Conservation (phyloP, 495 filamentous ascomycete species). For the Articulospora tetracladia region DNA sequence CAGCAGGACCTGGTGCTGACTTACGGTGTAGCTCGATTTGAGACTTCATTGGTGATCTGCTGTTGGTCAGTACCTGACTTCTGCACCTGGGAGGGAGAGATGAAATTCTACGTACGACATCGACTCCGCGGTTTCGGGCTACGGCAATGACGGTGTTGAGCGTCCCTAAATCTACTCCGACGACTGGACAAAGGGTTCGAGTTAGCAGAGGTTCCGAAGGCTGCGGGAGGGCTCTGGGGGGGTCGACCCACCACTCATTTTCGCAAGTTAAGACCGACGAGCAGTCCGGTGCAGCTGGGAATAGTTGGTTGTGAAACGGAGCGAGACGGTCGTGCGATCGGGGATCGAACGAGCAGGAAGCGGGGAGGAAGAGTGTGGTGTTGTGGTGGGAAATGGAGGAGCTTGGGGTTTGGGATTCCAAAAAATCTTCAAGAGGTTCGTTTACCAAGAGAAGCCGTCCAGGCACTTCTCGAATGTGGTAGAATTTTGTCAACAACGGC, state of each 20-base stretch:
- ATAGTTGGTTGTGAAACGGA: background rate
- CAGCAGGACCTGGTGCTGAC: conserved; percentile 31
- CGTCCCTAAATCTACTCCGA: conserved; percentile 89
- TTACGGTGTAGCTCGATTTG: conserved; percentile 97
- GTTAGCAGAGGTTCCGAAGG: background rate
- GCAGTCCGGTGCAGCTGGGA: background rate
- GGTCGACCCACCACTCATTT: conserved; percentile 24
- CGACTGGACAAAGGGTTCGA: conserved; percentile 25
- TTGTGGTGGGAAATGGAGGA: background rate
- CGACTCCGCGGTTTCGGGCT: conserved; percentile 95
- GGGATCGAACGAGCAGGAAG: background rate
- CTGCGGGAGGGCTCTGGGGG: background rate
- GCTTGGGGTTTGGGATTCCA: background rate
- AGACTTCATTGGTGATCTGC: conserved; percentile 98
- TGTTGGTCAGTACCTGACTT: conserved; percentile 20
- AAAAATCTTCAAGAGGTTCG: background rate
- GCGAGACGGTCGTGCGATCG: background rate
- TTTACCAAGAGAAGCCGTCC: background rate
- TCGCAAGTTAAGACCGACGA: conserved; percentile 3
- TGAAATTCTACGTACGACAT: conserved; percentile 76
- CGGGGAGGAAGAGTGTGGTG: background rate
- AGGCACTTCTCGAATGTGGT: background rate
- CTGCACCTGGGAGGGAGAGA: conserved; percentile 1
- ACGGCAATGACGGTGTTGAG: conserved; percentile 97
- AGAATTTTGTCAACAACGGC: background rate